These are phyloP conservation scores for Fraxinus albicans DNA, from an alignment of 305 asterid genomes.

Conservation along the genomic window DNA sequence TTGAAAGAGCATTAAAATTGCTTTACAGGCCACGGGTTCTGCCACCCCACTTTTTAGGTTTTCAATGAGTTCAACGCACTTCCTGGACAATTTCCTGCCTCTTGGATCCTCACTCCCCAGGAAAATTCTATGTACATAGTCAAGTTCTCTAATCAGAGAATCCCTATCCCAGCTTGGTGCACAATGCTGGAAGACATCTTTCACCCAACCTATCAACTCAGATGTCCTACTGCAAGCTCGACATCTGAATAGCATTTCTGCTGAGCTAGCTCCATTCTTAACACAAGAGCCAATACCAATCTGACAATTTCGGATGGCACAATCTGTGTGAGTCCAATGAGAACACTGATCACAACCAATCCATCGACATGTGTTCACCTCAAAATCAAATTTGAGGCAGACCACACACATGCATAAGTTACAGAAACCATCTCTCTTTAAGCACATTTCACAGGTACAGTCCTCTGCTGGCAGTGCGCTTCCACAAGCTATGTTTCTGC, in stretches of 20 bases:
- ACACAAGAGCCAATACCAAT: constrained; percentile 78
- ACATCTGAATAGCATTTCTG: constrained; percentile 85
- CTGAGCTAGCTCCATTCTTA: constrained; percentile 61
- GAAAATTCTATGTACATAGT: constrained; percentile 80
- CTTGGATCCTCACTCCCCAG: constrained; percentile 79
- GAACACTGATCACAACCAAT: constrained; percentile 91
- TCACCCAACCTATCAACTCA: constrained; percentile 94
- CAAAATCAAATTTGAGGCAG: constrained; percentile 90
- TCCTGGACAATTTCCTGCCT: constrained; percentile 76
- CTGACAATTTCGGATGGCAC: constrained; percentile 84
- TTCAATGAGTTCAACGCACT: constrained; percentile 81
- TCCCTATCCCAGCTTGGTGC: constrained; percentile 97
- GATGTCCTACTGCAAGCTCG: constrained; percentile 85
- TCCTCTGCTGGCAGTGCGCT: constrained; percentile 79
- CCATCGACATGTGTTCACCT: constrained; percentile 96
- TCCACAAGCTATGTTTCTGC: constrained; percentile 89
- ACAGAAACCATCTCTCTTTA: constrained; percentile 83
- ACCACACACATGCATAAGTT: constrained; percentile 95
- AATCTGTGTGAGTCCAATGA: constrained; percentile 98
- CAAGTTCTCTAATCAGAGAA: constrained; percentile 78
- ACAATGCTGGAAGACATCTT: constrained; percentile 92
- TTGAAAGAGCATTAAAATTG: constrained; percentile 72
- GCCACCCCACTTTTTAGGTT: constrained; percentile 67
- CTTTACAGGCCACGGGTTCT: constrained; percentile 67
- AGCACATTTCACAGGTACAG: constrained; percentile 77